Evolutionary conservation across 345 rosid species (phyloP).

Genomic region (Eucalyptus curtisii): DNA sequence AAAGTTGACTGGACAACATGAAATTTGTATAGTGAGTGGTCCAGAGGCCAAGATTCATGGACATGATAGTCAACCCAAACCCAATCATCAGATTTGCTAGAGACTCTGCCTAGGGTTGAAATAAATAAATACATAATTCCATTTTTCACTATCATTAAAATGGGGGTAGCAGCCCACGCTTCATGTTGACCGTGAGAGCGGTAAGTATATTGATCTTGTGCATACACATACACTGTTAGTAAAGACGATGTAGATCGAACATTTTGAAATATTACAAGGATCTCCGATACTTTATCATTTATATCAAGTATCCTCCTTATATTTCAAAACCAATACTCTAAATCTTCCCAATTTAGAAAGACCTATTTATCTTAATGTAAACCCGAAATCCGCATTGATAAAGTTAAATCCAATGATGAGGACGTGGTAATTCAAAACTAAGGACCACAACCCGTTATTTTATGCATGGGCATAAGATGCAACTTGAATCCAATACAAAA

Average conservation of each 20-base stretch:
- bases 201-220: too few relatives aligned
- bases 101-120: background rate
- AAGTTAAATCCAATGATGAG: background rate
- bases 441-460: background rate
- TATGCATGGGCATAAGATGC: background rate
- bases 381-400: background rate
- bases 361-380: background rate
- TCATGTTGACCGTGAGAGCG: too few relatives aligned
- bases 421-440: background rate
- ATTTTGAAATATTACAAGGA: background rate
- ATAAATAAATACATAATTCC: background rate
- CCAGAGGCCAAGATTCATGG: background rate
- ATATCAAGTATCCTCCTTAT: background rate
- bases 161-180: background rate
- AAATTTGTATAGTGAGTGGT: background rate
- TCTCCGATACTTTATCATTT: background rate
- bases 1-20: background rate
- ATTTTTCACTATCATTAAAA: background rate
- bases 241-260: background rate
- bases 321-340: background rate
- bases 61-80: background rate
- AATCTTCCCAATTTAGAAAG: fast-evolving
- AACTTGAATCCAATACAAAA: background rate
- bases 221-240: too few relatives aligned
- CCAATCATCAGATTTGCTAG: background rate